phyloP scores from a whole-genome alignment of 192 early-diverging fungal genomes.

The Thoreauomyces humboldtii region DNA sequence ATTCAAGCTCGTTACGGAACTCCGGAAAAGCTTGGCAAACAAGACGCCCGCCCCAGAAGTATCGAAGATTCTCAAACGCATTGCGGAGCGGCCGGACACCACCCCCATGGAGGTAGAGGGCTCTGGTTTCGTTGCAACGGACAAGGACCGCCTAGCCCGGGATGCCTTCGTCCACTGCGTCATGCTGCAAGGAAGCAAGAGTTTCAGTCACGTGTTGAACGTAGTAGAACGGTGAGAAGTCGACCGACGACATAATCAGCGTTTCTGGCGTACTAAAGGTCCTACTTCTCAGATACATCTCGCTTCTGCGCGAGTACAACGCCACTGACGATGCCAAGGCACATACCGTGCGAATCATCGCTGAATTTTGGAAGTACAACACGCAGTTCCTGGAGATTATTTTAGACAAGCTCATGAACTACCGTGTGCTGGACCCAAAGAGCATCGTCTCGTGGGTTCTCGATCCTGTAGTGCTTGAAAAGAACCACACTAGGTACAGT shows the following conservation, averaged over 20 bases:
- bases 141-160: no score
- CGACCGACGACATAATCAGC: not conserved
- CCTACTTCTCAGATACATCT: slow-evolving; percentile 52
- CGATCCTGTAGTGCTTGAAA: slow-evolving; percentile 25
- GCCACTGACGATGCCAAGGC: slow-evolving; percentile 61
- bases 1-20: slow-evolving; percentile 13
- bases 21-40: slow-evolving; percentile 13
- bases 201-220: slow-evolving; percentile 89
- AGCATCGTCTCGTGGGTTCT: slow-evolving; percentile 81
- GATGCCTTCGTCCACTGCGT: slow-evolving; percentile 81
- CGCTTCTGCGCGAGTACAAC: slow-evolving; percentile 60
- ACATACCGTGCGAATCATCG: slow-evolving; percentile 73
- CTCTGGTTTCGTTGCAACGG: no score
- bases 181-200: slow-evolving; percentile 85
- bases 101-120: not conserved
- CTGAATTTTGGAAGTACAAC: slow-evolving; percentile 85
- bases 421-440: slow-evolving; percentile 84
- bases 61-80: slow-evolving; percentile 20
- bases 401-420: slow-evolving; percentile 92
- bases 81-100: slow-evolving; percentile 7
- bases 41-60: slow-evolving; percentile 27
- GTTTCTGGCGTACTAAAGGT: no score
- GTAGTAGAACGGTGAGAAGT: slow-evolving; percentile 77
- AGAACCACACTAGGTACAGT: slow-evolving; percentile 30
- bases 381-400: slow-evolving; percentile 89